Conservation (phyloP, 106 monocot species). For the Xerophyta viscosa region DNA sequence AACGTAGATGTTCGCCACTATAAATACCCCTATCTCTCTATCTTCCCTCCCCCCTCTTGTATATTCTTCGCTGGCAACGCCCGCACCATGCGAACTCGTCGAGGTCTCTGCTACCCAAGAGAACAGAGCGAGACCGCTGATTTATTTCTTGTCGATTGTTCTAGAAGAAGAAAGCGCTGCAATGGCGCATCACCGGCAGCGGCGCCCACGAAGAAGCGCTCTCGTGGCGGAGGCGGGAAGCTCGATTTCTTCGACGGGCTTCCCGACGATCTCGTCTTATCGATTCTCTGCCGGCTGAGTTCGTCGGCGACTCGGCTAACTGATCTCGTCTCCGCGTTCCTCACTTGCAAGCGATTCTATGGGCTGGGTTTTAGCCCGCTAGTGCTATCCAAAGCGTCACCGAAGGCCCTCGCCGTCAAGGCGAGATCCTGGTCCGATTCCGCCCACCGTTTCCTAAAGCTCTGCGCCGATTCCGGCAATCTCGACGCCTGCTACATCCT, state of each 20-base stretch:
- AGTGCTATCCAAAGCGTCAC: constrained; percentile 37
- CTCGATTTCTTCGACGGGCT: constrained; percentile 34
- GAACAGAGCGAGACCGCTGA: background rate
- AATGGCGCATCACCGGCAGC: background rate
- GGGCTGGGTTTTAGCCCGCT: constrained; percentile 11
- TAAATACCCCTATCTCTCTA: background rate
- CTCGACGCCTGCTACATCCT: constrained; percentile 52
- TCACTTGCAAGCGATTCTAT: constrained; percentile 51
- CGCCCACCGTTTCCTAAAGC: constrained; percentile 47
- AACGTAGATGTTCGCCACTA: too few species aligned
- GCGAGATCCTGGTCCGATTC: constrained; percentile 49
- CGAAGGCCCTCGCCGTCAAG: constrained; percentile 21
- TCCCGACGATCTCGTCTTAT: constrained; percentile 50
- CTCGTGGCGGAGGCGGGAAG: background rate
- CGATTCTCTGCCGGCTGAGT: constrained; percentile 38
- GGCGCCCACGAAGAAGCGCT: background rate
- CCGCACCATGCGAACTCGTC: background rate
- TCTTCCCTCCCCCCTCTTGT: background rate
- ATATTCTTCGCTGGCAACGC: background rate
- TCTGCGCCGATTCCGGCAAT: constrained; percentile 47
- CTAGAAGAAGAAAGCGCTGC: background rate
- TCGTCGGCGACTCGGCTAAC: constrained; percentile 30
- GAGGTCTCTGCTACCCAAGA: background rate
- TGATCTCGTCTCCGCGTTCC: constrained; percentile 29
- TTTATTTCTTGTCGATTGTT: background rate